phyloP scores from a whole-genome alignment of 2,329 filamentous ascomycete species.

The Xylaria arbuscula region DNA sequence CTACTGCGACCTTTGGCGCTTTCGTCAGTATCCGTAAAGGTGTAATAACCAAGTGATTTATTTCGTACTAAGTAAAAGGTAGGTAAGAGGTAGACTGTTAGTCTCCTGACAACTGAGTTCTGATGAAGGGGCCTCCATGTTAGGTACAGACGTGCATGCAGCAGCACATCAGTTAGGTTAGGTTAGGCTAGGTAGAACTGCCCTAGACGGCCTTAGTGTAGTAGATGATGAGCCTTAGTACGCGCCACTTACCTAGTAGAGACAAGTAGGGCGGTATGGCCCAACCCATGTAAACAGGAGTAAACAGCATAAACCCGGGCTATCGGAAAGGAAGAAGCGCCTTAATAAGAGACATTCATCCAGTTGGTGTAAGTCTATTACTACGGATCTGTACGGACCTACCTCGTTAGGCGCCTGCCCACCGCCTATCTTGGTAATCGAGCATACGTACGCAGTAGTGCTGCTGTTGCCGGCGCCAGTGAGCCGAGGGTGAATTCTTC shows the following conservation, averaged over 20 bases:
- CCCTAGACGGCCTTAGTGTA: neutral
- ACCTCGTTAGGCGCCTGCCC: neutral
- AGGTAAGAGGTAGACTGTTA: neutral
- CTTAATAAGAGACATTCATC: slow-evolving; percentile 1
- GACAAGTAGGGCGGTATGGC: neutral
- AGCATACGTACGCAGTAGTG: neutral
- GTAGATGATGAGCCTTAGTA: neutral
- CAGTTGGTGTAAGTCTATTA: neutral
- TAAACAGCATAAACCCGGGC: slow-evolving; percentile 18
- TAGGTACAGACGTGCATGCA: neutral
- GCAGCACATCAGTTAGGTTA: neutral
- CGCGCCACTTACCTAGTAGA: slow-evolving; percentile 5
- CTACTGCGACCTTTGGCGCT: neutral
- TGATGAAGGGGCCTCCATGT: slow-evolving; percentile 4
- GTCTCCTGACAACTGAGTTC: neutral
- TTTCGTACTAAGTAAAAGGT: neutral
- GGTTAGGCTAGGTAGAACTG: neutral
- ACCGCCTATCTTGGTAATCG: neutral
- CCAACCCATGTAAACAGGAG: slow-evolving; percentile 22
- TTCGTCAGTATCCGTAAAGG: no score
- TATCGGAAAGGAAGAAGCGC: slow-evolving; percentile 22
- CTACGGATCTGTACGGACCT: neutral
- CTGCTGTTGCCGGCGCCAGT: slow-evolving; percentile 13
- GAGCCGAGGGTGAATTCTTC: slow-evolving; percentile 30
- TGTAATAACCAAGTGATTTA: neutral